Percentiles rank a stretch among this genome's conserved stretches.
These are phyloP conservation scores for Ambrosia hybrid DNA, from an alignment of 140 eudicot species.

Conservation along the genomic window DNA sequence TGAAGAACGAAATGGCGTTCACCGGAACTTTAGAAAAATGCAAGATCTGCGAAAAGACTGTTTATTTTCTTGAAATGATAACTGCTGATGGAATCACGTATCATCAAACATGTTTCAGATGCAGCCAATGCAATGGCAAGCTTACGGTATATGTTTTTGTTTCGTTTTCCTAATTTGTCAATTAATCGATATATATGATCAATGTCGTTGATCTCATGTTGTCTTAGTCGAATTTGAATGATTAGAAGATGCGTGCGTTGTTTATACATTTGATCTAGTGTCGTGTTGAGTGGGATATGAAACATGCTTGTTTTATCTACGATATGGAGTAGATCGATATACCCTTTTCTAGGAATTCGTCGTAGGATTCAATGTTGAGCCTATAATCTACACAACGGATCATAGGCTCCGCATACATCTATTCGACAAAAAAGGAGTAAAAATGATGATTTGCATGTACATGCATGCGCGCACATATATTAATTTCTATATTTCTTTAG, in stretches of 20 bases:
- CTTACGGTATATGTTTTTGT: constrained; percentile 48
- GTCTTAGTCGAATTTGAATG: background rate
- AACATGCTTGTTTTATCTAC: too few relatives aligned
- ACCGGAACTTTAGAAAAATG: constrained; percentile 77
- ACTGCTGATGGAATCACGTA: constrained; percentile 78
- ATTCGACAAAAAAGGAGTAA: too few relatives aligned
- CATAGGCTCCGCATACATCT: too few relatives aligned
- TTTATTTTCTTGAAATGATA: constrained; percentile 70
- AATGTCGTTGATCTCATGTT: background rate
- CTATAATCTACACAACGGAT: too few relatives aligned
- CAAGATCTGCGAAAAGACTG: constrained; percentile 76
- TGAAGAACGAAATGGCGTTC: constrained; percentile 47
- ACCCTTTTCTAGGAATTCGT: too few relatives aligned
- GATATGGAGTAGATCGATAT: too few relatives aligned
- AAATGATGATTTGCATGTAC: too few relatives aligned
- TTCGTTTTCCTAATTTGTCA: background rate
- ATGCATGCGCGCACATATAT: too few relatives aligned
- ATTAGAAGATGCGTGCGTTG: background rate
- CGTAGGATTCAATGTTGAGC: too few relatives aligned
- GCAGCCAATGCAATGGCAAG: constrained; percentile 70
- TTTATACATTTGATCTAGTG: background rate
- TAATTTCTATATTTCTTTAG: too few relatives aligned
- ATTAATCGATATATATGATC: background rate
- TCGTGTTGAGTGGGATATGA: too few relatives aligned
- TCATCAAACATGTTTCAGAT: constrained; percentile 79